Evolutionary conservation across 1,284 basidiomycete genomes (phyloP), one percentile per base, ranked within the genome.

Genomic region (Xerocomus minutiporus): DNA sequence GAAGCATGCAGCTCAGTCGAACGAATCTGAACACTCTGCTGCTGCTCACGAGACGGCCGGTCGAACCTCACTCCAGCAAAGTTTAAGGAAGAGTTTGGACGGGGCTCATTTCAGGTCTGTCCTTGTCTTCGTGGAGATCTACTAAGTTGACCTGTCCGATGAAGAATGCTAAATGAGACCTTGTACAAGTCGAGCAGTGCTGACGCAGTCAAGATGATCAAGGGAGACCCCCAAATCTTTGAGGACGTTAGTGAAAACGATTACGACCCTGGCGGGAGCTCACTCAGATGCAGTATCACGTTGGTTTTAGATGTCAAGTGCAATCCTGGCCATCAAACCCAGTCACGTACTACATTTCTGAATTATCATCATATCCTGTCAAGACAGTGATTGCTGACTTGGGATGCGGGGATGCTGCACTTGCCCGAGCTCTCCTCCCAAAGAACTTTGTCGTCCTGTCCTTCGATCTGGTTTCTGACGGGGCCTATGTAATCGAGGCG

Each of bases 371-470:
- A 26, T 84, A 84, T 57, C 81, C 90, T 5, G 53, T 74, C 17
- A 79, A 78, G 51, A 86, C 87, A 0, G 74, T 98, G 54, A 84
- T 99, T 45, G 93, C 84, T 23, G 97, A 99, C 71, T 76, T 99
- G 23, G 97, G 97, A 7, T 98, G 95, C 59, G 97, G 97, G 12
- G 94, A 98, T 65, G 97, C 93, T 11, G 82, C 88, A 2, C 78
- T 99, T 20, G 95, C 94, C 0, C 84, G 80, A 47, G 76, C 79
- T 1, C 78, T 97, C 38, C 73, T 84, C 12, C 80, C 86, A 0
- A 77, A 83, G 66, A 86, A 85, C 34, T 73, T 88, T 61, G 77
- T 75, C 17, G 87, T 95, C 2, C 66, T 93, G 29, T 90, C 86
- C 5, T 95, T 83, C 67, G 91, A 95, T 67, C 76, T 95, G 28